A percentile compares a stretch with the other conserved stretches of the same genome.
Conservation (phyloP, 768 basidiomycete species). For the Sarcomyxa edulis region DNA sequence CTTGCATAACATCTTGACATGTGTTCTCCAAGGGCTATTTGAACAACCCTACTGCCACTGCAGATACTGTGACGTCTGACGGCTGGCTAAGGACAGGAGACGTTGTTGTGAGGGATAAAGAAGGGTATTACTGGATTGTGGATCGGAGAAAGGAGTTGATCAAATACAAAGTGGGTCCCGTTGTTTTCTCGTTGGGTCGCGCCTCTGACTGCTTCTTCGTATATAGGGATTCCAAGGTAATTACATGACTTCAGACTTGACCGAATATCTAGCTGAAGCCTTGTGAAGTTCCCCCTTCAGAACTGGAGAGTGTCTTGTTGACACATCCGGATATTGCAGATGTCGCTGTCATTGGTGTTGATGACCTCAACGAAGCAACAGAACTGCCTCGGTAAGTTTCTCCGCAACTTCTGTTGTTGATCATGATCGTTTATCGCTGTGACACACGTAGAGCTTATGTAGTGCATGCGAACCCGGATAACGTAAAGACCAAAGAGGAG, state of each 20-base stretch:
- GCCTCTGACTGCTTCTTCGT: not conserved
- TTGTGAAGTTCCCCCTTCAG: constrained; percentile 56
- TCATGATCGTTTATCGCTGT: not conserved
- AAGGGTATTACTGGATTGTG: constrained; percentile 57
- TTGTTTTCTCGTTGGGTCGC: not conserved
- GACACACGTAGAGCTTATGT: constrained; percentile 38
- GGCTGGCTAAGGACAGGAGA: constrained; percentile 77
- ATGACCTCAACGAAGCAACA: constrained; percentile 44
- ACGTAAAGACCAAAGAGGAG: constrained; percentile 13
- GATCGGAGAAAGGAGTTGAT: constrained; percentile 56
- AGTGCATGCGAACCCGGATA: constrained; percentile 23
- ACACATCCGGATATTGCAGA: constrained; percentile 58
- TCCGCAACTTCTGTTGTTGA: not conserved
- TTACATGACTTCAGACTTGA: too few relatives aligned
- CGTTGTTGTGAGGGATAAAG: constrained; percentile 47
- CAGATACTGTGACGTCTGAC: constrained; percentile 46
- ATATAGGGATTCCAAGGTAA: constrained; percentile 19
- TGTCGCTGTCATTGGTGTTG: constrained; percentile 60
- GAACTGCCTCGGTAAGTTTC: constrained; percentile 56
- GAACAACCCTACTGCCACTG: constrained; percentile 55
- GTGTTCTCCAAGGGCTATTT: constrained; percentile 45
- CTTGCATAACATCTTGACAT: not conserved
- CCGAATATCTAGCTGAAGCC: not conserved
- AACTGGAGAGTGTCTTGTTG: constrained; percentile 58
- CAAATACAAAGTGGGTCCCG: constrained; percentile 43